Conservation (phyloP, 768 basidiomycete species). For the Rhodocollybia butyracea region DNA sequence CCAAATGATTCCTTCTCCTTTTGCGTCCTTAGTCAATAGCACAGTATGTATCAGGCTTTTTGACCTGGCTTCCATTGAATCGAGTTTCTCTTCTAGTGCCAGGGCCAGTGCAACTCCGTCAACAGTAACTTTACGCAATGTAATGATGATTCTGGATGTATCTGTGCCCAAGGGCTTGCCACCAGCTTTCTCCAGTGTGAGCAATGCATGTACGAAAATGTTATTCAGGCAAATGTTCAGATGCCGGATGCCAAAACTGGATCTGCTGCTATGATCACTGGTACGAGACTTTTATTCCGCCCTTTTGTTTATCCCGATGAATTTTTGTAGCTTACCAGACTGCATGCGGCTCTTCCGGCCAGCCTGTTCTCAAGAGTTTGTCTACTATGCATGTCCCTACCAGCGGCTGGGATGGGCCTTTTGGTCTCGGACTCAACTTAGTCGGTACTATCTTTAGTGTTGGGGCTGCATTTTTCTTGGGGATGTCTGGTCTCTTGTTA, state of each 20-base stretch:
- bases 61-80: background rate
- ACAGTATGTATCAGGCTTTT: slow-evolving; percentile 7
- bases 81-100: slow-evolving; percentile 28
- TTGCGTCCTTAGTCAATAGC: slow-evolving; percentile 18
- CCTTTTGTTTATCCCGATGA: background rate
- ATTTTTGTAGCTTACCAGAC: slow-evolving; percentile 49
- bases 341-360: slow-evolving; percentile 39
- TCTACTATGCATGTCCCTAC: slow-evolving; percentile 43
- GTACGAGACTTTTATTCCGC: slow-evolving; percentile 30
- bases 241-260: slow-evolving; percentile 54
- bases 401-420: slow-evolving; percentile 64
- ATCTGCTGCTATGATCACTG: slow-evolving; percentile 52
- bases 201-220: slow-evolving; percentile 60
- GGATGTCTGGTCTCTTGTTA: slow-evolving; percentile 43
- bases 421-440: slow-evolving; percentile 41
- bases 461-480: slow-evolving; percentile 41
- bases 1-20: slow-evolving; percentile 40
- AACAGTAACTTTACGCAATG: slow-evolving; percentile 35
- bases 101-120: slow-evolving; percentile 25
- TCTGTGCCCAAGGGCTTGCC: slow-evolving; percentile 47
- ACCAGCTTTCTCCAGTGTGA: slow-evolving; percentile 49
- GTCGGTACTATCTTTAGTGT: slow-evolving; percentile 44
- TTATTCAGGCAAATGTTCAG: slow-evolving; percentile 48
- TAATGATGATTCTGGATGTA: slow-evolving; percentile 44
- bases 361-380: slow-evolving; percentile 34